phyloP scores from a whole-genome alignment of 768 basidiomycete genomes.

The Suillus placidus region DNA sequence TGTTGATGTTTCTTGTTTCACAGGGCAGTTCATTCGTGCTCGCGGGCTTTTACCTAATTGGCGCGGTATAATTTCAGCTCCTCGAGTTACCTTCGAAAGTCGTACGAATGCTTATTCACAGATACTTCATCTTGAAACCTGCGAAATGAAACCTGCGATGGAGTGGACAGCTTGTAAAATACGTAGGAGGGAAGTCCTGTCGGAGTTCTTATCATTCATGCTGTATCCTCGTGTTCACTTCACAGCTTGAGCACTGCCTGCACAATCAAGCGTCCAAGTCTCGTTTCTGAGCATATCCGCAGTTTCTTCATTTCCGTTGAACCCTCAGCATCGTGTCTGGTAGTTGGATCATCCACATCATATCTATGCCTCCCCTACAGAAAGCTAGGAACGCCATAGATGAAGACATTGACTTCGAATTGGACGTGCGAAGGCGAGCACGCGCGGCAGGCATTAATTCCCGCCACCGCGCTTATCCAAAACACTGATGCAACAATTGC shows the following conservation, averaged over 20 bases:
- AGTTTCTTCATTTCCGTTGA: neutral
- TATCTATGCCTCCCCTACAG: neutral
- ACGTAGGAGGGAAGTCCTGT: neutral
- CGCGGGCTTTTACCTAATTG: neutral
- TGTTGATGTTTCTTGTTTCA: neutral
- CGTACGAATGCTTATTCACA: neutral
- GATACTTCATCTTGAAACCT: too few species aligned
- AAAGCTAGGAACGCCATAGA: neutral
- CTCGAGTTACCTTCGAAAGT: neutral
- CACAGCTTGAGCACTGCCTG: neutral
- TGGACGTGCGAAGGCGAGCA: neutral
- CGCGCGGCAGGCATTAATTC: neutral
- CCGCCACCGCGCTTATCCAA: neutral
- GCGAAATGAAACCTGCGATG: neutral
- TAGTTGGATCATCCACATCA: neutral
- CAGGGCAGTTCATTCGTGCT: neutral
- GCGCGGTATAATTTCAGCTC: neutral
- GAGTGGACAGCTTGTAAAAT: neutral
- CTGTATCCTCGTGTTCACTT: neutral
- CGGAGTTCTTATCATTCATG: neutral
- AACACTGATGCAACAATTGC: neutral
- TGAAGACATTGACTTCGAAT: neutral
- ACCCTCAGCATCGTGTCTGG: neutral
- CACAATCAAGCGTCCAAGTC: neutral
- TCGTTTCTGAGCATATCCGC: neutral